These are phyloP conservation scores for Curvularia sp. DNA, from an alignment of 2,329 filamentous ascomycete genomes.

Conservation along the genomic window DNA sequence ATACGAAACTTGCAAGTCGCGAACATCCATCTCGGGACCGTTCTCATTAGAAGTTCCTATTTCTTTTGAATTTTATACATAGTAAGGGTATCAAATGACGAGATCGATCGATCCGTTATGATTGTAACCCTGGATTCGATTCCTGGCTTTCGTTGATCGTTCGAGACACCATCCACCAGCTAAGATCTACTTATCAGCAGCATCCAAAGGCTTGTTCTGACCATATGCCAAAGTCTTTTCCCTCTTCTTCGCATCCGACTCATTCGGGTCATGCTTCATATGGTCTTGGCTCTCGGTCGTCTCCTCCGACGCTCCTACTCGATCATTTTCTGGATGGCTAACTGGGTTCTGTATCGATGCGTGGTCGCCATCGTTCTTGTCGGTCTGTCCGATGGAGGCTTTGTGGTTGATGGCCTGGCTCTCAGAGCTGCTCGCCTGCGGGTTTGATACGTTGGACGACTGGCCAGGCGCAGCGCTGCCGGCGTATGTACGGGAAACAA, in stretches of 20 bases:
- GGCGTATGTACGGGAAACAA: slow-evolving; percentile 16
- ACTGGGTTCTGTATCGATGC: slow-evolving; percentile 21
- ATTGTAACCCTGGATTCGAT: background rate
- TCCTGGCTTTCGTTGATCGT: background rate
- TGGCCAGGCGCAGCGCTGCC: slow-evolving; percentile 17
- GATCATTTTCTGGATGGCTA: slow-evolving; percentile 19
- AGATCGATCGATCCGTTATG: background rate
- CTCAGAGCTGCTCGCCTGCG: slow-evolving; percentile 20
- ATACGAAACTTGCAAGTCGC: no score
- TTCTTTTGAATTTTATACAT: background rate
- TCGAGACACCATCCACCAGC: background rate
- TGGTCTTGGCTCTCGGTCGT: slow-evolving; percentile 27
- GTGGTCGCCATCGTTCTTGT: slow-evolving; percentile 17
- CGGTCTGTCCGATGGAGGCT: slow-evolving; percentile 13
- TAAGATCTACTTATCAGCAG: slow-evolving; percentile 19
- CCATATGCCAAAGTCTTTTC: slow-evolving; percentile 24
- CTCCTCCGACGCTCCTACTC: slow-evolving; percentile 21
- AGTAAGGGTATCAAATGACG: background rate
- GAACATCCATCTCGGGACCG: no score
- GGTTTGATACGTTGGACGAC: slow-evolving; percentile 23
- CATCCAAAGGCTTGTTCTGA: slow-evolving; percentile 26
- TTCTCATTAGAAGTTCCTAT: no score
- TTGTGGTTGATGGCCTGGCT: slow-evolving; percentile 24
- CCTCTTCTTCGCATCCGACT: slow-evolving; percentile 27
- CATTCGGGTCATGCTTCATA: slow-evolving; percentile 28